Conservation (phyloP, 2,329 filamentous ascomycete genomes). For the Hymenoscyphus infarciens region DNA sequence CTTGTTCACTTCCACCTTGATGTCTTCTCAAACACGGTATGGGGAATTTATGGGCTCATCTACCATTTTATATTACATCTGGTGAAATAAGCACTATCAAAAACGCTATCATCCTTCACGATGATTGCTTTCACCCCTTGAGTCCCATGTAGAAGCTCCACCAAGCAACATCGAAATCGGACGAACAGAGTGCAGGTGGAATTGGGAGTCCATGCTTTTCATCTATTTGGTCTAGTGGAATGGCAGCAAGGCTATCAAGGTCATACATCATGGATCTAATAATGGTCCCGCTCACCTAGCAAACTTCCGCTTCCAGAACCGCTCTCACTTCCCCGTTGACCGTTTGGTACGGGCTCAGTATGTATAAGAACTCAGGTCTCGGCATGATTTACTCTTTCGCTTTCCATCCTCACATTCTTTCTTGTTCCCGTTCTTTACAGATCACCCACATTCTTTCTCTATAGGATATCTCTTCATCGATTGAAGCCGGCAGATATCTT, state of each 20-base stretch:
- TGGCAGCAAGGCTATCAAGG: not conserved
- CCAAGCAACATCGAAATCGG: not conserved
- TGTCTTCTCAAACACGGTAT: slow-evolving; percentile 5
- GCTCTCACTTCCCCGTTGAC: slow-evolving; percentile 1
- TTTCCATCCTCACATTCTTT: slow-evolving; percentile 14
- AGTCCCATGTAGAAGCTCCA: not conserved
- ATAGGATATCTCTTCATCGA: slow-evolving; percentile 27
- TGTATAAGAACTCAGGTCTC: slow-evolving; percentile 8
- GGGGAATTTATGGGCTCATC: slow-evolving; percentile 6
- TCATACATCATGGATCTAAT: slow-evolving; percentile 6
- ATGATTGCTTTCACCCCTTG: not conserved
- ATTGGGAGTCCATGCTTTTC: not conserved
- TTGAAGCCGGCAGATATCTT: slow-evolving; percentile 27
- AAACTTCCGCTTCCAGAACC: not conserved
- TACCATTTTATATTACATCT: slow-evolving; percentile 12
- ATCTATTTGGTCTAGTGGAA: not conserved
- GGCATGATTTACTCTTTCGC: slow-evolving; percentile 5
- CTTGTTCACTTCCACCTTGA: not conserved
- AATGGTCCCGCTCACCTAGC: not conserved
- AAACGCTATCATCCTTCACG: not conserved
- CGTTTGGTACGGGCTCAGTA: not conserved
- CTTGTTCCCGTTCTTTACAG: slow-evolving; percentile 16
- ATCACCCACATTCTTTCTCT: slow-evolving; percentile 23
- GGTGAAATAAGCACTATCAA: slow-evolving; percentile 5
- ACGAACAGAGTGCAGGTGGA: not conserved